Evolutionary conservation across 768 basidiomycete species (phyloP), one percentile per base, ranked within the genome.

Genomic region (Russula brevipes): DNA sequence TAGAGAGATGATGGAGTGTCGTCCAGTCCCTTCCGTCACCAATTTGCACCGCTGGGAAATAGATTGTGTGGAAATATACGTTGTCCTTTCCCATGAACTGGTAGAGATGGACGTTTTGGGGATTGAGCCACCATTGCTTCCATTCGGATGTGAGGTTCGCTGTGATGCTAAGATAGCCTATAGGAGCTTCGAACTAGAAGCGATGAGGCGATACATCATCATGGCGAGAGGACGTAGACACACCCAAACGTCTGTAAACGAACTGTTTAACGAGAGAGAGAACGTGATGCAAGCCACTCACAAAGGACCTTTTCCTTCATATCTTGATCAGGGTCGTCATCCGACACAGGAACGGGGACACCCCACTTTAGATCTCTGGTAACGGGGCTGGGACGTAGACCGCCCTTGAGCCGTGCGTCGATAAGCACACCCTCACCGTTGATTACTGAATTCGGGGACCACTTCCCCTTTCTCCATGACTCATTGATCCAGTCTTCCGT

Each of bases 1-100:
- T 94, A 4, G 94, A 96, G 54, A 99, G 77, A 76, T 97, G 94
- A 73, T 96, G 90, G 4, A 98, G 81, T 73, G 77, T 94, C 31
- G 96, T 97, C 97, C 97, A 99, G 65, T 87, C 78, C 55, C 91
- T 84, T 17, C 91, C 89, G 67, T 98, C 94, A 3, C 86, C 97
- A 63, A 98, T 76, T 70, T 92, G 84, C 61, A 94, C 86, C 4
- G 92, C 87, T 35, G 97, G 96, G 79, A 87, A 99, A 70, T 93
- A 93, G 45, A 99, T 85, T 0, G 93, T 93, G 74, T 99, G 97
- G 84, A 99, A 99, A 75, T 96, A 98, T 54, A 95, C 93, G 66
- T 94, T 98, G 73, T 98, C 96, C 78, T 99, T 99, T 72, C 97
- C 97, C 97, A 99, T 99, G 80, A 99, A 99, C 75, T 99, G 96